Percentiles rank a stretch among this genome's conserved stretches.
Conservation (phyloP, 2,329 filamentous ascomycete genomes). For the Grosmannia clavigera region DNA sequence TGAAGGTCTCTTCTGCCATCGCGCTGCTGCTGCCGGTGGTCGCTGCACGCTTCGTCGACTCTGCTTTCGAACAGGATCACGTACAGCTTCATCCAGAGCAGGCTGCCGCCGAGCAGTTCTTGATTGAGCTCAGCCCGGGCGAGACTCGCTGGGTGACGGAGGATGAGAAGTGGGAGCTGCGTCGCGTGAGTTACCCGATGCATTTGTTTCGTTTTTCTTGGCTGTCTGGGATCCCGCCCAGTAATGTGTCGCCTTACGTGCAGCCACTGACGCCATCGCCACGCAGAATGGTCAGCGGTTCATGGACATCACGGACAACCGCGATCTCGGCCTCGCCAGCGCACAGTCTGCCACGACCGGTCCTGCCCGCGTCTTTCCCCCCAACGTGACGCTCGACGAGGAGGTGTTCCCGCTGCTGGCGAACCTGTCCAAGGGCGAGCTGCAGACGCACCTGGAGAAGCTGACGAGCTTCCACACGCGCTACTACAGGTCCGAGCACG, state of each 20-base stretch:
- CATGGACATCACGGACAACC: constrained; percentile 82
- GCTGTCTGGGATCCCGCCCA: background rate
- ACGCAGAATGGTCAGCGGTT: constrained; percentile 68
- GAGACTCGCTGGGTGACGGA: constrained; percentile 81
- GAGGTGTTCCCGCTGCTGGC: constrained; percentile 55
- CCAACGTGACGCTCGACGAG: constrained; percentile 39
- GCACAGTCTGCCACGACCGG: constrained; percentile 49
- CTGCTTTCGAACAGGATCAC: constrained; percentile 32
- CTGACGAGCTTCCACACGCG: constrained; percentile 71
- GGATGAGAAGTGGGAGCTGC: constrained; percentile 87
- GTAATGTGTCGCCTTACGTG: background rate
- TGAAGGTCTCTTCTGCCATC: constrained; percentile 41
- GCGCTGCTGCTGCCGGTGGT: constrained; percentile 41
- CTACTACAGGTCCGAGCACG: constrained; percentile 67
- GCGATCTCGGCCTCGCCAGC: constrained; percentile 41
- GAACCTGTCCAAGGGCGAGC: constrained; percentile 60
- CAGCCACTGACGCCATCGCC: background rate
- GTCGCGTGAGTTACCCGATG: constrained; percentile 45
- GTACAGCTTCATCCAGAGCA: constrained; percentile 34
- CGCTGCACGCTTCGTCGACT: constrained; percentile 44
- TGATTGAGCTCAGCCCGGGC: constrained; percentile 77
- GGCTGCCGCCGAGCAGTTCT: constrained; percentile 40
- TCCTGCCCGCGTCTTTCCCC: constrained; percentile 37
- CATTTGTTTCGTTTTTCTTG: background rate
- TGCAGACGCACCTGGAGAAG: constrained; percentile 65